Conservation (phyloP, 192 early-diverging fungal species). For the Spinellus fusiger region DNA sequence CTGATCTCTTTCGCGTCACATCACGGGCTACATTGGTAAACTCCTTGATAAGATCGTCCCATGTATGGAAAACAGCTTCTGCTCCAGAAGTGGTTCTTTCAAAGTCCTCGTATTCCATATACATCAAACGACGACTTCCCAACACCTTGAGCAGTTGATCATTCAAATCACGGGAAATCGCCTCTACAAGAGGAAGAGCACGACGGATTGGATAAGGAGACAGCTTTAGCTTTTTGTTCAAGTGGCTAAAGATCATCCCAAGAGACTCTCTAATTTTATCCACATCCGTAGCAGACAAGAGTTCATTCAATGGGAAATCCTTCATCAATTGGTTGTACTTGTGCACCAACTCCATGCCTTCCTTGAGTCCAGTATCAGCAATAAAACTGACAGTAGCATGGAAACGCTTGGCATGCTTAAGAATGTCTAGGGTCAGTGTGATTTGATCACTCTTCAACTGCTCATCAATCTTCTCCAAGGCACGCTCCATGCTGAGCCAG, state of each 20-base stretch:
- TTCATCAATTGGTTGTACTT: constrained; percentile 98
- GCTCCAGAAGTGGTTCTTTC: constrained; percentile 76
- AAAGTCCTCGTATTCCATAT: constrained; percentile 90
- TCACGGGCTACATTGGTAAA: constrained; percentile 94
- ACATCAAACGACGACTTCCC: constrained; percentile 85
- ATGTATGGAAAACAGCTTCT: constrained; percentile 83
- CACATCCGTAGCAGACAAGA: constrained; percentile 91
- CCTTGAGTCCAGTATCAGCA: constrained; percentile 96
- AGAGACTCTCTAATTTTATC: constrained; percentile 74
- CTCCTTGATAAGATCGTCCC: constrained; percentile 95
- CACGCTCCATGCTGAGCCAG: constrained; percentile 96
- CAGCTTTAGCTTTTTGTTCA: constrained; percentile 96
- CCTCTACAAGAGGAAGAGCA: constrained; percentile 88
- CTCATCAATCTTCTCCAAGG: constrained; percentile 88
- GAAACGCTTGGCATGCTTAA: constrained; percentile 96
- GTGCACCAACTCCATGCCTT: constrained; percentile 82
- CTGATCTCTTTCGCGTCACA: constrained; percentile 77
- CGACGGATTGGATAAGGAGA: constrained; percentile 89
- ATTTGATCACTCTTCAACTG: constrained; percentile 90
- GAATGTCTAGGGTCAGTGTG: constrained; percentile 84
- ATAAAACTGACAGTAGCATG: constrained; percentile 96
- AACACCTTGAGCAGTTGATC: constrained; percentile 87
- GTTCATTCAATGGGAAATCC: constrained; percentile 97
- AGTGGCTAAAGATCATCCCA: constrained; percentile 82
- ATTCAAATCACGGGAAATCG: constrained; percentile 92